Percentiles rank a stretch among this genome's conserved stretches.
phyloP scores from a whole-genome alignment of 73 alveolate species.

The Symbiodinium pilosum region DNA sequence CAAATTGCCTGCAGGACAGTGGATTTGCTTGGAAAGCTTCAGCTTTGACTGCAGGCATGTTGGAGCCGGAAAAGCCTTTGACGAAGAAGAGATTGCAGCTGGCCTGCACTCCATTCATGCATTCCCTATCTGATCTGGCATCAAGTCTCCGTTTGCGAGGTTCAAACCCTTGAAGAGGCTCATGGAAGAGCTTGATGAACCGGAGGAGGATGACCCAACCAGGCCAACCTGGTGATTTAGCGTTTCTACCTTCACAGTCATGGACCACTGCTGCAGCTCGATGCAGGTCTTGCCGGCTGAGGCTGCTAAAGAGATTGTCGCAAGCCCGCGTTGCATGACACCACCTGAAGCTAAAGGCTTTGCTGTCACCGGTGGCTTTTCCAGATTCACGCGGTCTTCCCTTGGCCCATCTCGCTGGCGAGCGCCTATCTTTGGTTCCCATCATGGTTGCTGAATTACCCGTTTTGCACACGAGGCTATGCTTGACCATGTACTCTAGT shows the following conservation, averaged over 20 bases:
- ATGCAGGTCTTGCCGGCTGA: conserved; percentile 53
- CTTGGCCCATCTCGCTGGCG: background rate
- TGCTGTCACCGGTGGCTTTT: background rate
- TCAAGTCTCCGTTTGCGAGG: conserved; percentile 25
- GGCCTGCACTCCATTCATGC: background rate
- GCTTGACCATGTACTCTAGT: background rate
- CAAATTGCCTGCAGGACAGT: no score
- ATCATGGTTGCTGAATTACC: background rate
- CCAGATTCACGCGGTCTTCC: background rate
- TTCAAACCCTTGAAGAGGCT: conserved; percentile 63
- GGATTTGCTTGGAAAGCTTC: background rate
- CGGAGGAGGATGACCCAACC: conserved; percentile 33
- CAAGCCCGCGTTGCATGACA: conserved; percentile 33
- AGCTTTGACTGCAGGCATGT: background rate
- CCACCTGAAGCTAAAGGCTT: background rate
- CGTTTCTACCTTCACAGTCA: background rate
- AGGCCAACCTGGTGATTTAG: background rate
- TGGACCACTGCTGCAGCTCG: background rate
- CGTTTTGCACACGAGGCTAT: background rate
- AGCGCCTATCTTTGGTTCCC: background rate
- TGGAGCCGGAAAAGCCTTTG: background rate
- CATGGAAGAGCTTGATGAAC: conserved; percentile 40
- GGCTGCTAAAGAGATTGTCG: conserved; percentile 36
- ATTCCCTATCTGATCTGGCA: no score
- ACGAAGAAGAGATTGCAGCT: conserved; percentile 6